Conservation (phyloP, 1,284 basidiomycete species). For the Lentinus polychrous region DNA sequence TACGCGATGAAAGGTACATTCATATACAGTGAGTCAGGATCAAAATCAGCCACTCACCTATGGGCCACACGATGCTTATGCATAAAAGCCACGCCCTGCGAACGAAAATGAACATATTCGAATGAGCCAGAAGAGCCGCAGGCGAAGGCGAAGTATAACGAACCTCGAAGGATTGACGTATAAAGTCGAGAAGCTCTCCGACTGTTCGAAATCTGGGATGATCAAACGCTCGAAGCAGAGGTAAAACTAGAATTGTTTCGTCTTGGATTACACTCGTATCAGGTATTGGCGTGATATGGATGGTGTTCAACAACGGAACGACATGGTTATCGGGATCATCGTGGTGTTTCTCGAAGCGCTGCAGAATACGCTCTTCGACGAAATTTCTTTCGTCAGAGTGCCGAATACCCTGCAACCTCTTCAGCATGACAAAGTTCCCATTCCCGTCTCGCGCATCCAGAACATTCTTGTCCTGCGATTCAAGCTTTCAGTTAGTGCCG, state of each 20-base stretch:
- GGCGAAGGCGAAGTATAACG: too few relatives aligned
- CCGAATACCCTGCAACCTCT: neutral
- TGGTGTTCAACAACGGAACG: neutral
- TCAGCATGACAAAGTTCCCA: neutral
- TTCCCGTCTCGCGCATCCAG: neutral
- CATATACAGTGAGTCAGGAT: neutral
- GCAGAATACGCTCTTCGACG: neutral
- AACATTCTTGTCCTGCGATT: neutral
- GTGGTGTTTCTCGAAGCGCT: neutral
- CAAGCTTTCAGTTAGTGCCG: neutral
- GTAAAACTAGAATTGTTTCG: neutral
- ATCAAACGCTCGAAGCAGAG: neutral
- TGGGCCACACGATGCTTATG: slow-evolving; percentile 1
- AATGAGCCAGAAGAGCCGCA: too few relatives aligned
- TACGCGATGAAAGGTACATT: neutral
- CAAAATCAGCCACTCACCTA: neutral
- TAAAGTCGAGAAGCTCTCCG: neutral
- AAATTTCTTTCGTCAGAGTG: too few relatives aligned
- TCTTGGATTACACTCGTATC: neutral
- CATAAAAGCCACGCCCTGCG: slow-evolving; percentile 2
- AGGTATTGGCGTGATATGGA: neutral
- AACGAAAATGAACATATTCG: neutral
- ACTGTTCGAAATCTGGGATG: neutral
- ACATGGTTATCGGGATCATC: neutral
- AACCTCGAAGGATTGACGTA: neutral